These are phyloP conservation scores for Bombardia bombarda DNA, from an alignment of 495 filamentous ascomycete genomes.

Conservation along the genomic window DNA sequence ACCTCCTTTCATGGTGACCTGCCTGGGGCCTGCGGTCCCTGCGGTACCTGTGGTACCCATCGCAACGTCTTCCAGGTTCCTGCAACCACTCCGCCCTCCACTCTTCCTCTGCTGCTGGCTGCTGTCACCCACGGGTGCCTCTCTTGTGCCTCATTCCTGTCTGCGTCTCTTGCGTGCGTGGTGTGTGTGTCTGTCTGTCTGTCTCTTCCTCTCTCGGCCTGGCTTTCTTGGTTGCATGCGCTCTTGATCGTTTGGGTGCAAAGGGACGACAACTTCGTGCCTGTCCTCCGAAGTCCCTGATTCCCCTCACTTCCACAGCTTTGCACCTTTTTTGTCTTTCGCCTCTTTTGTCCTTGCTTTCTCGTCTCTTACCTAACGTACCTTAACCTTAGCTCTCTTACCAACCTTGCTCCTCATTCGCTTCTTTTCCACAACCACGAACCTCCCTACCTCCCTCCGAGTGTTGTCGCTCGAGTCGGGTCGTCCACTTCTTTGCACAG, in stretches of 20 bases:
- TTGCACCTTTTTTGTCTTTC: background rate
- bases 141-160: constrained; percentile 6
- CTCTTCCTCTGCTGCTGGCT: constrained; percentile 7
- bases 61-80: constrained; percentile 3
- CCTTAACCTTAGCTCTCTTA: too few relatives aligned
- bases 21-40: too few relatives aligned
- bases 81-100: constrained; percentile 15
- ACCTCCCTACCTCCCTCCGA: background rate
- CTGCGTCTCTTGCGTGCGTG: too few relatives aligned
- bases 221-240: background rate
- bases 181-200: constrained; percentile 6
- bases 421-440: background rate
- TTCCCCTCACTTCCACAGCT: constrained; percentile 6
- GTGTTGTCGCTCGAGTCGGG: too few relatives aligned
- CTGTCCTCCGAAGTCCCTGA: constrained; percentile 2
- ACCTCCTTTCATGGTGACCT: too few relatives aligned
- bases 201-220: constrained; percentile 2
- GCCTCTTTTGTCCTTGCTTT: too few relatives aligned
- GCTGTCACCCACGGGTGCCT: constrained; percentile 10
- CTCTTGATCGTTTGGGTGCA: too few relatives aligned
- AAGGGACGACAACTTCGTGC: constrained; percentile 5
- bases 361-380: too few relatives aligned
- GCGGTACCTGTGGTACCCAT: background rate
- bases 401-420: background rate
- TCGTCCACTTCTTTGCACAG: too few relatives aligned